Evolutionary conservation across 1,284 basidiomycete species (phyloP).

Genomic region (Lentinus polychrous): DNA sequence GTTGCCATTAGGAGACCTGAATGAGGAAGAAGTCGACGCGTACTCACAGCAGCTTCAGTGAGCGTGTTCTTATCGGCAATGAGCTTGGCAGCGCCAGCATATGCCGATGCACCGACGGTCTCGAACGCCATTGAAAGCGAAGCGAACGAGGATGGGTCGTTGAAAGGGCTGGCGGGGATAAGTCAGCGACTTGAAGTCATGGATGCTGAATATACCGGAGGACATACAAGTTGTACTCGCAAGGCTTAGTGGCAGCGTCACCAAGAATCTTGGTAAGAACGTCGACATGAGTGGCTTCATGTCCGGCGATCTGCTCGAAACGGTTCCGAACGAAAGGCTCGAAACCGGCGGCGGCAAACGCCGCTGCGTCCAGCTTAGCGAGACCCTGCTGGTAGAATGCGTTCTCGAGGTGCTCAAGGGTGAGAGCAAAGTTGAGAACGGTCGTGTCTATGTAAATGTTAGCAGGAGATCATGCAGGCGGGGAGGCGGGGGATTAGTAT

Average conservation of each 20-base stretch:
- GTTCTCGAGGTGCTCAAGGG: conserved; percentile 65
- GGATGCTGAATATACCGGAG: not conserved
- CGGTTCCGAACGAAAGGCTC: conserved; percentile 42
- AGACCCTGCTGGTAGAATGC: conserved; percentile 42
- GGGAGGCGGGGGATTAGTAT: too few species aligned
- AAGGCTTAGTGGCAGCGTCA: conserved; percentile 40
- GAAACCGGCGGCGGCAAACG: conserved; percentile 49
- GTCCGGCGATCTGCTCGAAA: conserved; percentile 45
- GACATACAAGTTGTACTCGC: conserved; percentile 54
- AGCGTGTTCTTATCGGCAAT: conserved; percentile 32
- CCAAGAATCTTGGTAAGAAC: conserved; percentile 46
- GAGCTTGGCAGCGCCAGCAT: conserved; percentile 44
- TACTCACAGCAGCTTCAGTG: conserved; percentile 25
- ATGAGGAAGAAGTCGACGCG: not conserved
- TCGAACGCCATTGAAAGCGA: conserved; percentile 50
- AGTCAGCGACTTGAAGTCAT: not conserved
- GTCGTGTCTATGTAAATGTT: conserved; percentile 24
- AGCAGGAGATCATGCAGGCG: too few species aligned
- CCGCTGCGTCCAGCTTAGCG: conserved; percentile 31
- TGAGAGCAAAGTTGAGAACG: conserved; percentile 55
- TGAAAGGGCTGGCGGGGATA: conserved; percentile 36
- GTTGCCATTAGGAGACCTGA: not conserved
- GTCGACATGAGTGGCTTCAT: conserved; percentile 44
- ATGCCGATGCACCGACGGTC: conserved; percentile 46
- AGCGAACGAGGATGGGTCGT: conserved; percentile 42